Evolutionary conservation across 345 rosid species (phyloP), one percentile per base, ranked within the genome.

Genomic region (Linum trigynum): DNA sequence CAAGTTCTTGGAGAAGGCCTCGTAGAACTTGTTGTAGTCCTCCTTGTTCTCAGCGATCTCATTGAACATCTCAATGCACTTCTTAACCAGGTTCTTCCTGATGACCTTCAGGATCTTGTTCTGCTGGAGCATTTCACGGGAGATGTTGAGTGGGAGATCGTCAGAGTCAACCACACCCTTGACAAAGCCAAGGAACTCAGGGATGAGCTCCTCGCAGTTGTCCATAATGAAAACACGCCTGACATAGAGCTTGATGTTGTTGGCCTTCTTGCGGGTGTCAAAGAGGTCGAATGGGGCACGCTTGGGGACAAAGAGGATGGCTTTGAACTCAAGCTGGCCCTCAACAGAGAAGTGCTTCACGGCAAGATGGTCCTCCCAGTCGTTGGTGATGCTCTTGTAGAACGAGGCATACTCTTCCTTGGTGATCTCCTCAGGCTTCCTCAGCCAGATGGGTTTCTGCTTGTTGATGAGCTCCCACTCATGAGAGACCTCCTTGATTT

Each of bases 31-130:
- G 82, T 86, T 88, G 79, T 88, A 88, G 70, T 86, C 96, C 67
- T 91, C 97, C 83, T 91, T 88, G 86, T 88, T 88, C 86, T 88
- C 97, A 42, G 97, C 96, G 63, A 91, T 84, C 80, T 91, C 97
- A 58, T 80, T 76, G 89, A 88, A 88, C 57, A 91, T 87, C 80
- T 91, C 97, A 7, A 88, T 39, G 61, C 95, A 90, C 80, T 90
- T 90, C 90, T 90, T 90, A 71, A 90, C 97, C 59, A 90, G 80
- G 73, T 90, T 90, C 85, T 90, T 87, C 59, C 97, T 82, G 65
- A 90, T 90, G 39, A 90, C 97, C 76, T 90, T 90, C 8, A 90
- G 79, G 69, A 90, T 90, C 85, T 90, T 90, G 86, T 90, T 90
- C 79, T 90, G 97, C 70, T 88, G 97, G 38, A 90, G 53, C 71